Evolutionary conservation across 2,329 filamentous ascomycete genomes (phyloP).

Genomic region (Trichophyton schoenleinii): DNA sequence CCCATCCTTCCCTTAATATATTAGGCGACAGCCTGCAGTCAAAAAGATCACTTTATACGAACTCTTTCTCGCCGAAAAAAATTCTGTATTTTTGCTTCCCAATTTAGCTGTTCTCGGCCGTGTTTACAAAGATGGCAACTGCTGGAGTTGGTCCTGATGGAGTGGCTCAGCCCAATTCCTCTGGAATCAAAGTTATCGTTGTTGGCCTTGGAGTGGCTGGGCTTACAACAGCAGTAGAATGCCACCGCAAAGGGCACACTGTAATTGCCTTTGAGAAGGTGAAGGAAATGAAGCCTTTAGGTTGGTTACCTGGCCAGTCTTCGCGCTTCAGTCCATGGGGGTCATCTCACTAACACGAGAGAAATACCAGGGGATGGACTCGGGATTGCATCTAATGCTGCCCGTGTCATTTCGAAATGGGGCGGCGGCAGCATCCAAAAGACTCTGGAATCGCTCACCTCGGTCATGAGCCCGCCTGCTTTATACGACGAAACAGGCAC

Average conservation of each 20-base stretch:
- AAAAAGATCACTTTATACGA: too few species aligned
- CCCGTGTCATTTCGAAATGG: conserved; percentile 8
- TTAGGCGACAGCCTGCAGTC: too few species aligned
- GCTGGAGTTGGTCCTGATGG: not conserved
- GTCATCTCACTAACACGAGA: not conserved
- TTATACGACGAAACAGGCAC: conserved; percentile 5
- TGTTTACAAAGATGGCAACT: not conserved
- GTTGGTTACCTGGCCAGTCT: not conserved
- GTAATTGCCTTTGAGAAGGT: conserved; percentile 9
- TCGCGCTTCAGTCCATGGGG: not conserved
- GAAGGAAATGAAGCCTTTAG: conserved; percentile 5
- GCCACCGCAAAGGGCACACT: conserved; percentile 9
- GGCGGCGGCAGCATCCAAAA: conserved; percentile 6
- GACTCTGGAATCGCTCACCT: conserved; percentile 1
- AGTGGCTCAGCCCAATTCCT: not conserved
- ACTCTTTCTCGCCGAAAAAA: too few species aligned
- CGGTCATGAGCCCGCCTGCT: not conserved
- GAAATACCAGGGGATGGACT: conserved; percentile 8
- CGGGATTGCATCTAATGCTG: conserved; percentile 8
- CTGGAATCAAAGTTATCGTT: conserved; percentile 11
- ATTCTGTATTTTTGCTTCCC: too few species aligned
- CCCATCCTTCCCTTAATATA: too few species aligned
- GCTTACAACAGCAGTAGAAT: conserved; percentile 10
- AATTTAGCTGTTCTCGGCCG: too few species aligned
- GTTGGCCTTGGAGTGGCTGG: conserved; percentile 10